phyloP scores from a whole-genome alignment of 345 rosid genomes.

The Pistacia atlantica region DNA sequence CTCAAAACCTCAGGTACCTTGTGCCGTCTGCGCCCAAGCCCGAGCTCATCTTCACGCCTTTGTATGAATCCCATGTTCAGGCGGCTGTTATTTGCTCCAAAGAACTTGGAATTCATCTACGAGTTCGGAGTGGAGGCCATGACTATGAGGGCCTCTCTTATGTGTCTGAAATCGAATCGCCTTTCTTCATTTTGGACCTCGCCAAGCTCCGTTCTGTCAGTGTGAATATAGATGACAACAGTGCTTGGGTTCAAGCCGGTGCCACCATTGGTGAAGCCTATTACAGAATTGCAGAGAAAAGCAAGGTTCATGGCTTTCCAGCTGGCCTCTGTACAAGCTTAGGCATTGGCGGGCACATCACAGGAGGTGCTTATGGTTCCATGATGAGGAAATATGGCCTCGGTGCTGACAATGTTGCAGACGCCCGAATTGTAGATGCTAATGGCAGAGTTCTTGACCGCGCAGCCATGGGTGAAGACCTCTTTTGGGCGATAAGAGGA shows the following conservation, averaged over 20 bases:
- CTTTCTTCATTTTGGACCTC: constrained; percentile 37
- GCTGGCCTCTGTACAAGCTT: constrained; percentile 35
- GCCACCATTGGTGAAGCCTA: constrained; percentile 42
- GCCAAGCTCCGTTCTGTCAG: constrained; percentile 27
- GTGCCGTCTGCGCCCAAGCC: constrained; percentile 24
- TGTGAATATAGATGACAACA: constrained; percentile 22
- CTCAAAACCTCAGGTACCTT: constrained; percentile 19
- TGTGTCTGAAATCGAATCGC: constrained; percentile 29
- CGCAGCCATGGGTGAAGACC: constrained; percentile 25
- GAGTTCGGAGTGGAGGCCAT: constrained; percentile 43
- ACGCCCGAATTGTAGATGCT: constrained; percentile 22
- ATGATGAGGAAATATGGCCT: constrained; percentile 32
- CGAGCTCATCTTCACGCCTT: constrained; percentile 25
- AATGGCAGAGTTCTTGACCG: constrained; percentile 25
- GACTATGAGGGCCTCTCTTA: constrained; percentile 41
- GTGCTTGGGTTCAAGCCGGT: constrained; percentile 45
- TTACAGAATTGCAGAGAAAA: constrained; percentile 30
- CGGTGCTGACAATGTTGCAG: constrained; percentile 24
- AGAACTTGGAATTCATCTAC: constrained; percentile 22
- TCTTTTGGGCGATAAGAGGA: constrained; percentile 33
- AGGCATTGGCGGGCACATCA: constrained; percentile 35
- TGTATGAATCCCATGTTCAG: constrained; percentile 27
- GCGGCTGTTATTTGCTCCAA: constrained; percentile 32
- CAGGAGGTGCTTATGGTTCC: constrained; percentile 28
- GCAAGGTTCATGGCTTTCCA: constrained; percentile 32